phyloP scores from a whole-genome alignment of 345 rosid species.

The Sonneratia caseolaris region DNA sequence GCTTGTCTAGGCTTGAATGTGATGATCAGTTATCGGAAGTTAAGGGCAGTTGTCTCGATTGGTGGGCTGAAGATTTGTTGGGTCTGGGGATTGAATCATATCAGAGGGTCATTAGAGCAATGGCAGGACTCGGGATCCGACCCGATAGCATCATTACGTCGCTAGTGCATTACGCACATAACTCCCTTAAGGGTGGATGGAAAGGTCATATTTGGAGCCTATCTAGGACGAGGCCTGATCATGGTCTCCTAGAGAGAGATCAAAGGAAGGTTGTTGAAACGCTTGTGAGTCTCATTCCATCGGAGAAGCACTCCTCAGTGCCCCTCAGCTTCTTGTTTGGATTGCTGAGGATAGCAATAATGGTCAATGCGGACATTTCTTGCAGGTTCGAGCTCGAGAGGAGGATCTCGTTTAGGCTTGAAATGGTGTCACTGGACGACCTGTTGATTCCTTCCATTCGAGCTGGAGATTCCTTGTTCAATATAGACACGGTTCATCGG shows the following conservation, averaged over 20 bases:
- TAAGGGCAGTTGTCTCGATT: constrained; percentile 42
- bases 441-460: constrained; percentile 68
- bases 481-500: constrained; percentile 63
- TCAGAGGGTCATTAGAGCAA: constrained; percentile 39
- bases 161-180: constrained; percentile 68
- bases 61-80: constrained; percentile 84
- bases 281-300: constrained; percentile 52
- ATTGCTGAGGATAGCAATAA: constrained; percentile 53
- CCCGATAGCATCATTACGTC: constrained; percentile 50
- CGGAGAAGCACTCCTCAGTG: constrained; percentile 29
- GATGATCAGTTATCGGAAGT: constrained; percentile 40
- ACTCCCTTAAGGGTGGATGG: constrained; percentile 46
- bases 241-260: constrained; percentile 24
- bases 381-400: constrained; percentile 65
- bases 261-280: constrained; percentile 55
- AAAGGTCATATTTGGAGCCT: constrained; percentile 46
- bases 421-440: constrained; percentile 60
- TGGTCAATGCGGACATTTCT: constrained; percentile 36
- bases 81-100: constrained; percentile 49
- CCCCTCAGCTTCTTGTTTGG: constrained; percentile 77
- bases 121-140: constrained; percentile 50
- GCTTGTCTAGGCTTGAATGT: constrained; percentile 44
- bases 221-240: constrained; percentile 28
- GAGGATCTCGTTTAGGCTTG: constrained; percentile 50
- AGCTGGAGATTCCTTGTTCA: constrained; percentile 57